Evolutionary conservation across 371 early-diverging fungal genomes (phyloP).

Genomic region (Coemansia sp.): DNA sequence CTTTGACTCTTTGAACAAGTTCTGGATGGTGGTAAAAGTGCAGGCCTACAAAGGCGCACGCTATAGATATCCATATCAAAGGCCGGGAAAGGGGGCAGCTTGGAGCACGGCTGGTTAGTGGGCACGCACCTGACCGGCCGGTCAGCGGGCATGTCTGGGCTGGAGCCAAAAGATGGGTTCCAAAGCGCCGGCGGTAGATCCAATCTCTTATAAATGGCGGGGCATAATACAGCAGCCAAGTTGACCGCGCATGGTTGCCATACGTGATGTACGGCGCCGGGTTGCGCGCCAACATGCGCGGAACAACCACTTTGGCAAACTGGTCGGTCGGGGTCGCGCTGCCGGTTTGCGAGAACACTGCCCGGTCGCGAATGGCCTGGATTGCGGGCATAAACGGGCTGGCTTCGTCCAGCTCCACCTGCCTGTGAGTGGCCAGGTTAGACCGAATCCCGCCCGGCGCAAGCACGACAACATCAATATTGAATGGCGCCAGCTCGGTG

Average conservation of each 20-base stretch:
- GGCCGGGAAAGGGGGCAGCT: slow-evolving; percentile 1
- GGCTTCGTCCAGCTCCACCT: neutral
- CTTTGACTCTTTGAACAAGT: neutral
- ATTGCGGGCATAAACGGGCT: slow-evolving; percentile 13
- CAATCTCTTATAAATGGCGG: slow-evolving; percentile 27
- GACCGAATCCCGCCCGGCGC: slow-evolving; percentile 45
- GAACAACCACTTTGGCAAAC: slow-evolving; percentile 31
- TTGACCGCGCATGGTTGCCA: slow-evolving; percentile 16
- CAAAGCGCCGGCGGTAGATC: neutral
- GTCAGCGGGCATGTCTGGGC: neutral
- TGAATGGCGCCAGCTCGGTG: slow-evolving; percentile 49
- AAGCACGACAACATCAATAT: slow-evolving; percentile 37
- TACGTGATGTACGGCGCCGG: slow-evolving; percentile 31
- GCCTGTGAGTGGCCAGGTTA: slow-evolving; percentile 13
- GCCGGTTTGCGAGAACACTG: slow-evolving; percentile 20
- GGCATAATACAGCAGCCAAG: slow-evolving; percentile 22
- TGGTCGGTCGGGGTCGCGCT: slow-evolving; percentile 11
- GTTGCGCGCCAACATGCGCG: slow-evolving; percentile 1
- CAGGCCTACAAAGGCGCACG: neutral
- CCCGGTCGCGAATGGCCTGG: slow-evolving; percentile 15
- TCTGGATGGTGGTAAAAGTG: neutral
- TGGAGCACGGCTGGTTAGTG: neutral
- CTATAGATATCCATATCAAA: neutral
- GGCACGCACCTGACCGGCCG: neutral
- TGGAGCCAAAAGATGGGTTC: neutral